Percentiles rank a stretch among this genome's conserved stretches.
phyloP scores from a whole-genome alignment of 352 stramenopile genomes.

The Phytophthora ramorum region DNA sequence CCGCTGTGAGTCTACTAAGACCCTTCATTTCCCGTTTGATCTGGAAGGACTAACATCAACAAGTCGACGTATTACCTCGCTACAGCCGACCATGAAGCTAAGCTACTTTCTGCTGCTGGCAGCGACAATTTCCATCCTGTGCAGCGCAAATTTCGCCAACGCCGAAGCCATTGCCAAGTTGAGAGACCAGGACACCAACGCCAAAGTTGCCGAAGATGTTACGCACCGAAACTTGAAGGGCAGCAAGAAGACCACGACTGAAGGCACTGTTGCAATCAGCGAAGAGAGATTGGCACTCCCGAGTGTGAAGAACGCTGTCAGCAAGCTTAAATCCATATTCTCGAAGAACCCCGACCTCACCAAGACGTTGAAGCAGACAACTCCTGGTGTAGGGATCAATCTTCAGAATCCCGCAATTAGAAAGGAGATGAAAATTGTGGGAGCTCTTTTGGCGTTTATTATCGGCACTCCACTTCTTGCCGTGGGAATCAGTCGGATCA shows the following conservation, averaged over 20 bases:
- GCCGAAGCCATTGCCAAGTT: neutral
- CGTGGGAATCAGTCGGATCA: neutral
- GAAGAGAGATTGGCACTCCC: neutral
- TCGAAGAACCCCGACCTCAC: neutral
- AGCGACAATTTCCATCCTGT: neutral
- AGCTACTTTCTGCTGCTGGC: neutral
- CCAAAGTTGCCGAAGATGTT: neutral
- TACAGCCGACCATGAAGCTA: neutral
- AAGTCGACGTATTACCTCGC: neutral
- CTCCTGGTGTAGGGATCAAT: neutral
- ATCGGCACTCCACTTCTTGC: neutral
- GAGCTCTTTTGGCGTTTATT: neutral
- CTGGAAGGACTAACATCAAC: neutral
- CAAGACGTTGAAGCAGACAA: neutral
- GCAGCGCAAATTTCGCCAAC: neutral
- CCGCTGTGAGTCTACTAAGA: neutral
- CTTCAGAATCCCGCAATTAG: neutral
- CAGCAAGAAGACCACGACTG: neutral
- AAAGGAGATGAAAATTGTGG: constrained; percentile 3
- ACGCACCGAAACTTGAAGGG: constrained; percentile 17
- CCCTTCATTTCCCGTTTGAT: neutral
- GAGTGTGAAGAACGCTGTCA: no score
- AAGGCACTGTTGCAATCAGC: neutral
- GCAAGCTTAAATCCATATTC: neutral
- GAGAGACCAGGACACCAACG: neutral